Percentiles rank a stretch among this genome's conserved stretches.
These are phyloP conservation scores for Tricholoma bakamatsutake DNA, from an alignment of 768 basidiomycete species.

Conservation along the genomic window DNA sequence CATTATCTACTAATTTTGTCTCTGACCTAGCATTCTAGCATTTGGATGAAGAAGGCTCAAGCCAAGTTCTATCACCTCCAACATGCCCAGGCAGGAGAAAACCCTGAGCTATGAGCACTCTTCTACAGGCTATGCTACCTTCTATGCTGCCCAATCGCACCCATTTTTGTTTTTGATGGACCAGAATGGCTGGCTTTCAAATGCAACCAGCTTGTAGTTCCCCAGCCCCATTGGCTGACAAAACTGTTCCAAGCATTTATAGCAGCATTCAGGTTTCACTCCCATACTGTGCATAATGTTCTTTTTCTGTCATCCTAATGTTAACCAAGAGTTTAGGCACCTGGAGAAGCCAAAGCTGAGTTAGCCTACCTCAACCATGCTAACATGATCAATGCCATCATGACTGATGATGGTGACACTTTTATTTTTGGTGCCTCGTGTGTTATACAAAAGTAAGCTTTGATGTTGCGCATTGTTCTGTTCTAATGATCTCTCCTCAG, in stretches of 20 bases:
- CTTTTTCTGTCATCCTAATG: neutral
- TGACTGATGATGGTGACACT: slow-evolving; percentile 45
- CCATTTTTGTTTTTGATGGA: slow-evolving; percentile 48
- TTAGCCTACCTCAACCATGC: slow-evolving; percentile 34
- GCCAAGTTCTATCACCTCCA: slow-evolving; percentile 1
- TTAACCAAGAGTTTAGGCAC: slow-evolving; percentile 22
- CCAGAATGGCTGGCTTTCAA: slow-evolving; percentile 34
- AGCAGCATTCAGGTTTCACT: slow-evolving; percentile 36
- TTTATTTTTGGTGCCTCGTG: slow-evolving; percentile 40
- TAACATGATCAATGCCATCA: slow-evolving; percentile 37
- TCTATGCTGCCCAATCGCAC: slow-evolving; percentile 25
- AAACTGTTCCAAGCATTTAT: slow-evolving; percentile 27
- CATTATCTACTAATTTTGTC: neutral
- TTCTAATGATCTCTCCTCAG: slow-evolving; percentile 14
- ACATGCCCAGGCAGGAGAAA: slow-evolving; percentile 23
- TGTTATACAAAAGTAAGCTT: slow-evolving; percentile 17
- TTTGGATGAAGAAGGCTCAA: slow-evolving; percentile 5
- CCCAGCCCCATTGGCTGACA: slow-evolving; percentile 21
- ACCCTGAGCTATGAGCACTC: slow-evolving; percentile 35
- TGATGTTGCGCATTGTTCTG: slow-evolving; percentile 16
- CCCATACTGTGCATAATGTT: slow-evolving; percentile 13
- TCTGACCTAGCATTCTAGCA: neutral
- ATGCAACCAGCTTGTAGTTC: slow-evolving; percentile 25
- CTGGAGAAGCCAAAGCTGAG: slow-evolving; percentile 46
- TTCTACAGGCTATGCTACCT: slow-evolving; percentile 37